Base-by-base conservation (phyloP, 2,329 filamentous ascomycete species). In the Fusarium fracticaudum region DNA sequence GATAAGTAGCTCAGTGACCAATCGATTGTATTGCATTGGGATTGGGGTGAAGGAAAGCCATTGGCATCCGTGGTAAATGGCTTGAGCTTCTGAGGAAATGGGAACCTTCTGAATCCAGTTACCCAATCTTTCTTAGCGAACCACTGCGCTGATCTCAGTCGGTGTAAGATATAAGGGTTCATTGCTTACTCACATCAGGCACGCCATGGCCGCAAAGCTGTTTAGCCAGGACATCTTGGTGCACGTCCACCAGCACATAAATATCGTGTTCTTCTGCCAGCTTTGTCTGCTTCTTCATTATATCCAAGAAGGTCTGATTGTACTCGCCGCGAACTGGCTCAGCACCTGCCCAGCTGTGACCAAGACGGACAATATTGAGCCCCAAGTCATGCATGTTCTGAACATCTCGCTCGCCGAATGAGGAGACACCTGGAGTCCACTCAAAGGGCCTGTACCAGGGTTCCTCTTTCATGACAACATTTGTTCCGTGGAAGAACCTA, bases 1-100 rank as follows among this genome's bases (percentile, higher is more conserved):
- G 59, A 54, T 6, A 61, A 24, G 18, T 61, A 61, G 29, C 59
- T 61, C 1, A 61, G 3, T 15, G 59, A 61, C 59, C 59, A 61
- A 8, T 61, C 59, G 1, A 59, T 59, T 0, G 47, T 55, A 8
- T 10, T 14, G 18, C 59, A 61, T 8, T 61, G 47, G 0, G 59
- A 55, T 8, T 54, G 29, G 1, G 59, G 59, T 1, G 37, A 55
- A 3, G 59, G 47, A 35, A 61, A 55, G 26, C 59, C 59, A 9
- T 20, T 7, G 0, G 6, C 1, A 6, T 61, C 47, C 1, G 47
- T 61, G 17, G 59, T 43, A 1, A 55, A 61, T 9, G 59, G 29
- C 3, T 11, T 61, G 0, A 54, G 18, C 1, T 55, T 61, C 11
- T 61, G 59, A 0, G 47, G 59, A 20, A 61, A 55, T 1, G 59